Evolutionary conservation across 306 rosid species (phyloP).

Genomic region (Vachellia collinsii): DNA sequence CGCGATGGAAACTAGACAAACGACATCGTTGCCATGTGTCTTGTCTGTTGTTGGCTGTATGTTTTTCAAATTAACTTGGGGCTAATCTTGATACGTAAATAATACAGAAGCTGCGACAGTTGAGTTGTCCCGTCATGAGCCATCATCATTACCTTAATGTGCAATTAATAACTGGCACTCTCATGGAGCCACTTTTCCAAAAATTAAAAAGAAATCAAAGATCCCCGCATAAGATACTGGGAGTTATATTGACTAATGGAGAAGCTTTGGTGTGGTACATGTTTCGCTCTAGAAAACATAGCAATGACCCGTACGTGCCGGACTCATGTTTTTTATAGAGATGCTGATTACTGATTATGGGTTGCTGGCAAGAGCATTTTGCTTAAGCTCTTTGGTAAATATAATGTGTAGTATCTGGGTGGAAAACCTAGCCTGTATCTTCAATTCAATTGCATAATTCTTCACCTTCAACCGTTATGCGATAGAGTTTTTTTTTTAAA

Average conservation of each 20-base stretch:
- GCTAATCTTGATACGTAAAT: background rate
- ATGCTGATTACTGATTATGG: background rate
- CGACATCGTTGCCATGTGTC: conserved; percentile 34
- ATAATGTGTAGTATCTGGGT: background rate
- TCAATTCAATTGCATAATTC: background rate
- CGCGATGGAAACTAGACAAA: conserved; percentile 27
- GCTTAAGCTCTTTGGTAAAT: background rate
- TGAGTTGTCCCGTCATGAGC: conserved; percentile 45
- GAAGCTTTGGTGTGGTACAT: background rate
- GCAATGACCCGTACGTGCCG: background rate
- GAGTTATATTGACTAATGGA: background rate
- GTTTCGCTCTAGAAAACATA: conserved; percentile 27
- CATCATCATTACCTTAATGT: conserved; percentile 43
- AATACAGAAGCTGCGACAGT: background rate
- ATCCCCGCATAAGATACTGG: conserved; percentile 6
- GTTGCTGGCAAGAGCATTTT: background rate
- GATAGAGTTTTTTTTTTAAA: no score
- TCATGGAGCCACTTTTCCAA: conserved; percentile 34
- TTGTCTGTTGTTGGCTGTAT: conserved; percentile 4
- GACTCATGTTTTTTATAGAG: no score
- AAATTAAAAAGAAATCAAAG: background rate
- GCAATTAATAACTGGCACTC: conserved; percentile 24
- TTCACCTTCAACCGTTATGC: no score
- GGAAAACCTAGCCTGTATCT: background rate
- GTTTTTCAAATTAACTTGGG: conserved; percentile 25